A percentile compares a stretch with the other conserved stretches of the same genome.
These are phyloP conservation scores for Bullera alba DNA, from an alignment of 768 basidiomycete species.

Conservation along the genomic window DNA sequence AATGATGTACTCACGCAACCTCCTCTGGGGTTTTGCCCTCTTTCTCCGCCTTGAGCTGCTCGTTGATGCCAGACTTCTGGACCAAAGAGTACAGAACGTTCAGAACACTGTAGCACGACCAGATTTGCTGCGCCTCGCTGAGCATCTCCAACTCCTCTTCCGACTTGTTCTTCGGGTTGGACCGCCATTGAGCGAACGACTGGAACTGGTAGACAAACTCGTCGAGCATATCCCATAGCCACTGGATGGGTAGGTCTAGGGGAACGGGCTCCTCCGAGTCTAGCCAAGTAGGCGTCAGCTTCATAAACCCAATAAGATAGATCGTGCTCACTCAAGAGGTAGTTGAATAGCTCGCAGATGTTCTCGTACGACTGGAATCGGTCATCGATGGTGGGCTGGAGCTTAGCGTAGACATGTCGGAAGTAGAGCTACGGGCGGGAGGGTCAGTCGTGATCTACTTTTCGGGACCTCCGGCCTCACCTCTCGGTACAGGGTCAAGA, in stretches of 20 bases:
- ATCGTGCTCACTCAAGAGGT: conserved; percentile 69
- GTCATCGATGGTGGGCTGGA: conserved; percentile 92
- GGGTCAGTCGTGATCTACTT: neutral
- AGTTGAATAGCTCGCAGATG: conserved; percentile 97
- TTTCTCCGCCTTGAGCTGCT: conserved; percentile 76
- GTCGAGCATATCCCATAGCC: conserved; percentile 63
- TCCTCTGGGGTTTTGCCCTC: conserved; percentile 74
- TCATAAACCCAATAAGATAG: neutral
- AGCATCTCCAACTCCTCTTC: conserved; percentile 79
- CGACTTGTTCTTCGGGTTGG: conserved; percentile 67
- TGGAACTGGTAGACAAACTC: conserved; percentile 14
- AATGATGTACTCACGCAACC: conserved; percentile 58
- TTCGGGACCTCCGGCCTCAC: conserved; percentile 52
- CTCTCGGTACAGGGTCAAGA: conserved; percentile 93
- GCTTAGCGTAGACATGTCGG: conserved; percentile 83
- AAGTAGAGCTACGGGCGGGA: conserved; percentile 38
- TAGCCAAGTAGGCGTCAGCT: conserved; percentile 37
- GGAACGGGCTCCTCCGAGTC: conserved; percentile 90
- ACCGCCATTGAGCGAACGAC: conserved; percentile 55
- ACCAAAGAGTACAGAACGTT: conserved; percentile 98
- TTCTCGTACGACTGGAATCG: conserved; percentile 87
- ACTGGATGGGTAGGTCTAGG: conserved; percentile 92
- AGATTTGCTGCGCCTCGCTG: conserved; percentile 57
- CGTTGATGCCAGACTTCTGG: conserved; percentile 92
- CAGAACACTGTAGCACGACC: conserved; percentile 96